Evolutionary conservation across 441 rosid genomes (phyloP).

Genomic region (Gossypium trilobum): DNA sequence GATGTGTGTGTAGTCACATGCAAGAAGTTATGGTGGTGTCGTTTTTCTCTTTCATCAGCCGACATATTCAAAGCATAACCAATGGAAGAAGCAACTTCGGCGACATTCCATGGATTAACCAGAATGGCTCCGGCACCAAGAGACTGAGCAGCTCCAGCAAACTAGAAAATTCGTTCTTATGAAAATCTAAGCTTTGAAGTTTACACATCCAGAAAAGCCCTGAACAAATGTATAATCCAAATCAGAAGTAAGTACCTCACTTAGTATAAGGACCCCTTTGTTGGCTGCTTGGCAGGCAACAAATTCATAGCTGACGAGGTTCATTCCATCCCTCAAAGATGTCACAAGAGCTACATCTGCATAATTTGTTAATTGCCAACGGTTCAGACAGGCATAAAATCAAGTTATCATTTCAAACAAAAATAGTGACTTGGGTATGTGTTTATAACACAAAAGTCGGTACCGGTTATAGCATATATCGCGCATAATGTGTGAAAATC

Average conservation of each 20-base stretch:
- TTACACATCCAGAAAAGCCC: background rate
- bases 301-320: conserved; percentile 70
- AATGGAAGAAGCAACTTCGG: conserved; percentile 66
- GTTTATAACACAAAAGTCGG: conserved; percentile 9
- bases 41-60: conserved; percentile 61
- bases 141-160: conserved; percentile 81
- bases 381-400: background rate
- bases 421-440: background rate
- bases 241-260: conserved; percentile 40
- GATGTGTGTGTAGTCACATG: conserved; percentile 71
- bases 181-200: background rate
- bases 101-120: conserved; percentile 67
- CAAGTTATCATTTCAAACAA: background rate
- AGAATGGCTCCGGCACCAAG: conserved; percentile 71
- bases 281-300: conserved; percentile 72
- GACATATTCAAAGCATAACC: conserved; percentile 60
- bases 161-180: conserved; percentile 29
- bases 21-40: conserved; percentile 50
- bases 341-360: conserved; percentile 72
- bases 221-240: background rate
- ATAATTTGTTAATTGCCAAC: background rate
- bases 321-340: conserved; percentile 73
- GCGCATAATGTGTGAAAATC: conserved; percentile 64
- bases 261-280: conserved; percentile 70
- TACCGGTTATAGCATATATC: conserved; percentile 69